Base-by-base conservation (phyloP, 2,329 filamentous ascomycete species). In the Ophiostoma ips region DNA sequence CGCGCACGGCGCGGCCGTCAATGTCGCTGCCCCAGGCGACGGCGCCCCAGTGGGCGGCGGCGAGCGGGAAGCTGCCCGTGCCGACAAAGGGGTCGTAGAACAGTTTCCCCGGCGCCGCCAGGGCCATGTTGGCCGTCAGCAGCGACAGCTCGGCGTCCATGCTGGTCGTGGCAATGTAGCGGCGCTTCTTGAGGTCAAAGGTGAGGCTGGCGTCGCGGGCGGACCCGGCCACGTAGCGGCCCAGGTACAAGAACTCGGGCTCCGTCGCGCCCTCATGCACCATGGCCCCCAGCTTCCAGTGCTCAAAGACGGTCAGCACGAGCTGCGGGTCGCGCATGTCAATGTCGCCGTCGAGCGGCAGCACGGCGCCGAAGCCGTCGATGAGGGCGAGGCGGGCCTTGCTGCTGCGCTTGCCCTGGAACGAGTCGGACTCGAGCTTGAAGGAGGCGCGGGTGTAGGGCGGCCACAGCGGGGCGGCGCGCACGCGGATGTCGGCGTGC, bases 31-130 rank as follows among this genome's bases (percentile, higher is more conserved):
- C 92, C 61, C 87, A 83, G 1, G 82, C 79, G 13, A 84, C 63
- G 1, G 89, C 87, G 1, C 92, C 92, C 59, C 94, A 95, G 64
- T 95, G 84, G 2, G 89, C 84, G 58, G 86, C 90, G 0, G 92
- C 87, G 21, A 98, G 71, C 1, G 87, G 84, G 61, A 98, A 96
- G 49, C 87, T 90, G 5, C 90, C 92, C 0, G 92, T 96, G 5
- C 92, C 92, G 52, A 92, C 88, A 61, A 98, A 98, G 0, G 92
- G 92, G 58, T 98, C 92, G 60, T 90, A 95, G 59, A 94, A 86
- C 2, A 96, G 63, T 61, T 86, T 94, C 0, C 87, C 90, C 0
- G 88, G 84, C 0, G 71, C 81, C 0, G 88, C 88, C 13, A 86
- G 77, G 0, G 87, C 86, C 57, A 98, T 80, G 61, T 96, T 98